These are phyloP conservation scores for Ophiostoma sp. DNA, from an alignment of 2,329 filamentous ascomycete species.

Conservation along the genomic window DNA sequence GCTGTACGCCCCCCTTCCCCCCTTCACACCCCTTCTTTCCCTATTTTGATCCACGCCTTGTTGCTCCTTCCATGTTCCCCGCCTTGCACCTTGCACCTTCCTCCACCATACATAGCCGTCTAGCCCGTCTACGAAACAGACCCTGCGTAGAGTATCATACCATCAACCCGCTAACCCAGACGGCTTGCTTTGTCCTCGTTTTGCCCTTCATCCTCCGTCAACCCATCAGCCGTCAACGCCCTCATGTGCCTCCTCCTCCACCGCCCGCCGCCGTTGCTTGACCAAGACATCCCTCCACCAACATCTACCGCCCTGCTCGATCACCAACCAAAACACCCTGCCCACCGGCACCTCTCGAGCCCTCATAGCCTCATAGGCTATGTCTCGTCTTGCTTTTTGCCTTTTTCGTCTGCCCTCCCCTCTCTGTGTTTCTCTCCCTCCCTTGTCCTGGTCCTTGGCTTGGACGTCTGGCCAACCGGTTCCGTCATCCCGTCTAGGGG, in stretches of 20 bases:
- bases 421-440: not conserved
- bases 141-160: conserved; percentile 21
- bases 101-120: conserved; percentile 10
- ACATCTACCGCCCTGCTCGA: not conserved
- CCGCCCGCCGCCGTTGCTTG: not conserved
- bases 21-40: conserved; percentile 11
- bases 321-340: not conserved
- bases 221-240: not conserved
- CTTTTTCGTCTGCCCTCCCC: conserved; percentile 1
- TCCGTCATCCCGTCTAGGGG: conserved; percentile 12
- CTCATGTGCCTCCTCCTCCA: not conserved
- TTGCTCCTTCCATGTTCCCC: conserved; percentile 9
- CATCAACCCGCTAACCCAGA: conserved; percentile 2
- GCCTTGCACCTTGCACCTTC: conserved; percentile 4
- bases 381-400: conserved; percentile 25
- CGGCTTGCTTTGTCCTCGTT: conserved; percentile 11
- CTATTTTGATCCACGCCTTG: not conserved
- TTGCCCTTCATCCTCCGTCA: conserved; percentile 7
- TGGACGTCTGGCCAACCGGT: not conserved
- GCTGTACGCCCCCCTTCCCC: not conserved
- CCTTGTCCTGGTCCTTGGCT: conserved; percentile 11
- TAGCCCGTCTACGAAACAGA: conserved; percentile 4
- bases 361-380: conserved; percentile 19
- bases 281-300: not conserved
- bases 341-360: conserved; percentile 14